phyloP scores from a whole-genome alignment of 768 basidiomycete genomes.

The Leccinum subtestaceum region DNA sequence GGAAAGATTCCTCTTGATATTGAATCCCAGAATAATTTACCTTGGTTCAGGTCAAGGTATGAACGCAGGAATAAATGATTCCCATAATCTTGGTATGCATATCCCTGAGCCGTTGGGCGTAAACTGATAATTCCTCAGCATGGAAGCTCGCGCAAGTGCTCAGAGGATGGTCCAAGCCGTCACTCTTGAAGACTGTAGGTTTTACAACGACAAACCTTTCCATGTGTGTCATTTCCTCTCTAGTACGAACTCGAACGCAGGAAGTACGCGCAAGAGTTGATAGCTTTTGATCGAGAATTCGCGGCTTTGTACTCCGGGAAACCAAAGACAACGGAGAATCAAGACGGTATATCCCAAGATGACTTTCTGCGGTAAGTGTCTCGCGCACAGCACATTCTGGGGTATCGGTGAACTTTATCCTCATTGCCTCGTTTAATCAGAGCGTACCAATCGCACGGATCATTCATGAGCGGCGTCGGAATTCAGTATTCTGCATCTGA shows the following conservation, averaged over 20 bases:
- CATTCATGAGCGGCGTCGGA: constrained; percentile 38
- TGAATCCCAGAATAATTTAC: not conserved
- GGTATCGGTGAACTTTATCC: not conserved
- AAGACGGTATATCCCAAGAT: constrained; percentile 33
- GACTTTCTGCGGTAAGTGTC: constrained; percentile 34
- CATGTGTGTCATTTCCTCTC: not conserved
- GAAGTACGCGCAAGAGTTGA: constrained; percentile 69
- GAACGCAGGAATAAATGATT: constrained; percentile 77
- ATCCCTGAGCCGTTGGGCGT: constrained; percentile 27
- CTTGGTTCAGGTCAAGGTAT: constrained; percentile 60
- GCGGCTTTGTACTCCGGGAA: constrained; percentile 67
- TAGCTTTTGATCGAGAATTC: constrained; percentile 66
- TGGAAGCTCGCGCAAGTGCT: constrained; percentile 51
- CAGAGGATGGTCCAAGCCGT: constrained; percentile 37
- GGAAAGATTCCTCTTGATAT: not conserved
- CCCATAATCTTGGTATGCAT: constrained; percentile 59
- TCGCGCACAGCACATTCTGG: not conserved
- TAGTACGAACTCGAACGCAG: constrained; percentile 71
- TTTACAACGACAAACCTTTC: not conserved
- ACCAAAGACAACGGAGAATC: constrained; percentile 46
- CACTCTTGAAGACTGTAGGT: constrained; percentile 41
- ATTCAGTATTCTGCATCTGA: constrained; percentile 39
- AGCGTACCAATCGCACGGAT: constrained; percentile 37
- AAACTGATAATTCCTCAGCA: constrained; percentile 44
- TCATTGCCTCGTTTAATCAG: constrained; percentile 18